Conservation (phyloP, 768 basidiomycete species). For the Obba rivulosa region DNA sequence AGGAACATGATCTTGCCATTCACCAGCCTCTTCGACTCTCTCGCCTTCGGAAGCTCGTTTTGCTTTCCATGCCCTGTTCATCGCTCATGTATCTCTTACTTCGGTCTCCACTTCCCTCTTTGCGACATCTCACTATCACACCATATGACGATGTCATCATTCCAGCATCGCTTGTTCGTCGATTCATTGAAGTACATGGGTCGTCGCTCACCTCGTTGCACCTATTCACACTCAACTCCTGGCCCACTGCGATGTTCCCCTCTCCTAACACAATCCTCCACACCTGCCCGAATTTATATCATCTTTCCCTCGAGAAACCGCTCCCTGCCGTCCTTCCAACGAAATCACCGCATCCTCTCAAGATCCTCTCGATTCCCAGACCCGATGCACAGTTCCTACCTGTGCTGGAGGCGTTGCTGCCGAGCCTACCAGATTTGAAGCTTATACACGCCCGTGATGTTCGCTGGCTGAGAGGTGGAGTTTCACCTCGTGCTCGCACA, state of each 20-base stretch:
- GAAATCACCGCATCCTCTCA: slow-evolving; percentile 34
- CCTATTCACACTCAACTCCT: slow-evolving; percentile 61
- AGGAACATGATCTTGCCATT: slow-evolving; percentile 17
- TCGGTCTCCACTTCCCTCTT: slow-evolving; percentile 51
- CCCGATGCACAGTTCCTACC: slow-evolving; percentile 56
- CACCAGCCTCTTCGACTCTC: slow-evolving; percentile 45
- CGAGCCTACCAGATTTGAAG: slow-evolving; percentile 49
- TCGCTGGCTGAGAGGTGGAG: slow-evolving; percentile 66
- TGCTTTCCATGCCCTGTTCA: slow-evolving; percentile 65
- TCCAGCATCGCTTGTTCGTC: slow-evolving; percentile 50
- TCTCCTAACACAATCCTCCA: slow-evolving; percentile 20
- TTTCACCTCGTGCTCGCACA: slow-evolving; percentile 58
- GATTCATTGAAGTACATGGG: slow-evolving; percentile 60
- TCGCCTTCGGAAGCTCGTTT: slow-evolving; percentile 50
- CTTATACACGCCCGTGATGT: slow-evolving; percentile 62
- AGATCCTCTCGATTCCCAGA: slow-evolving; percentile 72
- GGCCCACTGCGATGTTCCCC: slow-evolving; percentile 23
- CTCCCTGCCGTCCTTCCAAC: slow-evolving; percentile 45
- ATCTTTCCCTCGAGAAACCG: slow-evolving; percentile 69
- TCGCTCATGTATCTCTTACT: slow-evolving; percentile 58
- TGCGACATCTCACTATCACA: slow-evolving; percentile 63
- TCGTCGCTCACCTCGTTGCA: slow-evolving; percentile 51
- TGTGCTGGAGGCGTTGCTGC: slow-evolving; percentile 49
- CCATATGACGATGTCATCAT: slow-evolving; percentile 67
- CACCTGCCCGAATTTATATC: slow-evolving; percentile 36